Percentiles rank a stretch among this genome's conserved stretches.
These are phyloP conservation scores for Trichocladium uniseriatum DNA, from an alignment of 495 filamentous ascomycete species.

Conservation along the genomic window DNA sequence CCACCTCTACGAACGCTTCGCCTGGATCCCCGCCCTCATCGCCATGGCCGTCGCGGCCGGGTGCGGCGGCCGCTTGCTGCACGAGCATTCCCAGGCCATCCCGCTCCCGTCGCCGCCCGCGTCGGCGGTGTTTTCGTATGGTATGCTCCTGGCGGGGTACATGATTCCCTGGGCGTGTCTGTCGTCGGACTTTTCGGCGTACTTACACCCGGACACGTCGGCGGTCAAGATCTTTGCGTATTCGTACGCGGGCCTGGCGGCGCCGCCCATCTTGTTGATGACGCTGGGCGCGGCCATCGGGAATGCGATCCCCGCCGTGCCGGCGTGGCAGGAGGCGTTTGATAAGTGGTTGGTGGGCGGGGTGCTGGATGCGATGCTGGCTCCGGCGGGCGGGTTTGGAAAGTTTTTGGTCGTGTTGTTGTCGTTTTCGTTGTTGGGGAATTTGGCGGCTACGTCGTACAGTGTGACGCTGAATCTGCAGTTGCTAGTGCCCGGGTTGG, in stretches of 20 bases:
- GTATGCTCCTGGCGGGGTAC: conserved; percentile 38
- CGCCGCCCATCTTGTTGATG: conserved; percentile 45
- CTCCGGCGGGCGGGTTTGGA: conserved; percentile 44
- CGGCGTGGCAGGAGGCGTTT: conserved; percentile 40
- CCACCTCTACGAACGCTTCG: conserved; percentile 52
- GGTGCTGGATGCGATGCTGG: conserved; percentile 46
- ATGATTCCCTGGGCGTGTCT: conserved; percentile 40
- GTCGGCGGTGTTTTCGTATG: conserved; percentile 28
- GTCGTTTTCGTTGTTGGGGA: conserved; percentile 43
- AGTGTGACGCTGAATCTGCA: conserved; percentile 50
- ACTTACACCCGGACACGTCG: conserved; percentile 38
- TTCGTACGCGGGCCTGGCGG: conserved; percentile 36
- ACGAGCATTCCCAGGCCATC: conserved; percentile 7
- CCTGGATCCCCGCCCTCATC: conserved; percentile 49
- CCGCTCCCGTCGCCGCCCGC: conserved; percentile 21
- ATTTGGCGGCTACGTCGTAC: conserved; percentile 40
- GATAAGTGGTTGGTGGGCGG: conserved; percentile 40
- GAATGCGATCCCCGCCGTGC: conserved; percentile 33
- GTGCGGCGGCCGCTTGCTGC: conserved; percentile 26
- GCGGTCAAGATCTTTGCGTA: conserved; percentile 37
- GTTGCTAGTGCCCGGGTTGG: conserved; percentile 39
- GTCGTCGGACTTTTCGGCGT: conserved; percentile 41
- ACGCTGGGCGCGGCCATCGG: conserved; percentile 46
- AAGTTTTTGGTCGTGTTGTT: conserved; percentile 48
- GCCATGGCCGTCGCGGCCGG: conserved; percentile 33